Conservation (phyloP, 2,329 filamentous ascomycete genomes). For the Cladophialophora chaetospira region DNA sequence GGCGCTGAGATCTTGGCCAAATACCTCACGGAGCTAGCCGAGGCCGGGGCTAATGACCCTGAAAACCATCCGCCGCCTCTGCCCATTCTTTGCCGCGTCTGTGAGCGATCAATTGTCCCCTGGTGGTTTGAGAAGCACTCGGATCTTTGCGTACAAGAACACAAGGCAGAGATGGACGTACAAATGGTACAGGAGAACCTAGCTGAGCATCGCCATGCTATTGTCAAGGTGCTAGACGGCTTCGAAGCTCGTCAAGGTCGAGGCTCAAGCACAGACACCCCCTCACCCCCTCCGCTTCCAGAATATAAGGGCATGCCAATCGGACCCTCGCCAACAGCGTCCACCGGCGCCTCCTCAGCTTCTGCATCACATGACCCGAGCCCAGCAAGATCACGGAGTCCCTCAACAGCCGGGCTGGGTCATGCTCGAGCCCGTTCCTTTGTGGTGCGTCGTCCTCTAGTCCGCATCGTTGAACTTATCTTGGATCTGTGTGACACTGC, state of each 20-base stretch:
- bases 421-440: constrained; percentile 91
- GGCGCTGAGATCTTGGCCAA: constrained; percentile 93
- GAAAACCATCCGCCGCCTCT: constrained; percentile 76
- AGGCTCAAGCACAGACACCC: constrained; percentile 55
- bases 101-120: constrained; percentile 92
- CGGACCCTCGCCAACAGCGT: constrained; percentile 66
- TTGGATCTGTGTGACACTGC: constrained; percentile 95
- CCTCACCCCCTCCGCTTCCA: constrained; percentile 52
- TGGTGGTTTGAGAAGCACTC: constrained; percentile 99
- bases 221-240: constrained; percentile 92
- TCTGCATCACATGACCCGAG: constrained; percentile 65
- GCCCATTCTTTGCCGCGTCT: constrained; percentile 91
- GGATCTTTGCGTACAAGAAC: constrained; percentile 91
- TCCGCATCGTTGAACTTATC: constrained; percentile 90
- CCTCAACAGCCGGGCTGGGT: constrained; percentile 64
- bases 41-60: constrained; percentile 74
- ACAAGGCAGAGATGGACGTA: constrained; percentile 95
- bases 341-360: constrained; percentile 68
- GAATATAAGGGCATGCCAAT: constrained; percentile 85
- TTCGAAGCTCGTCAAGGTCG: constrained; percentile 77
- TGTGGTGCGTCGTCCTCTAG: constrained; percentile 83
- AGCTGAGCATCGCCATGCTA: constrained; percentile 87
- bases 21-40: constrained; percentile 86
- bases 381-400: constrained; percentile 62
- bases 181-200: constrained; percentile 92